Base-by-base conservation (phyloP, 352 stramenopile species). In the Halophytophthora polymorphica region DNA sequence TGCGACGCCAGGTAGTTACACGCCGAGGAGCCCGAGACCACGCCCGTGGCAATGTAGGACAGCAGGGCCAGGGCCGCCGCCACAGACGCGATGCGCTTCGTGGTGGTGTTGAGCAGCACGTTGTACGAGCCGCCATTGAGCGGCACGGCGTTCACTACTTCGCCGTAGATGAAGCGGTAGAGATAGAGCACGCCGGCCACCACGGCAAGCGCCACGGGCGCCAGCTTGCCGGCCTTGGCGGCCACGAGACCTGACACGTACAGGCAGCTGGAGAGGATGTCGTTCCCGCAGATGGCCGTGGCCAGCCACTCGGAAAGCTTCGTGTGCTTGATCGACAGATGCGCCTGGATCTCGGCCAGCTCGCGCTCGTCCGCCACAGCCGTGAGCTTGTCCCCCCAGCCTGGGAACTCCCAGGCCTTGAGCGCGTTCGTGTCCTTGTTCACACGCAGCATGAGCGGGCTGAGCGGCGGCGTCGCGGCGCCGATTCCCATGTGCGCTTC, bases 101-200 rank as follows among this genome's bases (percentile, higher is more conserved):
- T 94, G 37, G 93, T 98, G 35, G 90, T 97, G 75, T 98, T 98
- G 41, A 98, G 77, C 49, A 98, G 76, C 42, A 98, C 87, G 62
- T 98, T 98, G 75, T 98, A 98, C 38, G 91, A 96, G 51, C 94
- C 94, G 50, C 94, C 94, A 68, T 98, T 98, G 45, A 97, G 85
- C 10, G 93, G 93, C 35, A 98, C 87, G 17, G 94, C 94, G 64
- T 90, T 90, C 50, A 95, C 84, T 23, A 96, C 93, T 57, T 98
- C 94, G 36, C 85, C 88, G 63, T 98, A 98, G 69, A 98, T 97
- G 61, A 96, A 96, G 18, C 86, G 88, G 63, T 90, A 93, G 34
- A 92, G 59, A 58, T 95, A 95, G 19, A 95, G 68, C 58, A 95
- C 86, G 11, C 75, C 83, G 1, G 88, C 91, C 34, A 98, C 92